phyloP scores from a whole-genome alignment of 1,284 basidiomycete species.

The Ganoderma meredithae region DNA sequence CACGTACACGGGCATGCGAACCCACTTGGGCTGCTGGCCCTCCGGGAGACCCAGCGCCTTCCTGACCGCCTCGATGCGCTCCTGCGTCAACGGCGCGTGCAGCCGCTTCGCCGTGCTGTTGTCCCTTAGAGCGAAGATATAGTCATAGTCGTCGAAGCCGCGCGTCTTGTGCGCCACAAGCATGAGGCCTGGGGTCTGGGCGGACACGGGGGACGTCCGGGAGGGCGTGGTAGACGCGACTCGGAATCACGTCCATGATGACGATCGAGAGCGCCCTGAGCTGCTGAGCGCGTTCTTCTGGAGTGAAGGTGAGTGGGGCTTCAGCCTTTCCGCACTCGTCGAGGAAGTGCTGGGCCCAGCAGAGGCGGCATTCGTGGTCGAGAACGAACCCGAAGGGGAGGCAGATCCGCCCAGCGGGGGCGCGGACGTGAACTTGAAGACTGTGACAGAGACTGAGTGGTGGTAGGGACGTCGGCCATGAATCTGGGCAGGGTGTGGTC shows the following conservation, averaged over 20 bases:
- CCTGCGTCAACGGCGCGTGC: background rate
- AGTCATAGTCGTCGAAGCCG: background rate
- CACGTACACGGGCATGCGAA: background rate
- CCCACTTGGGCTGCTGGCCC: background rate
- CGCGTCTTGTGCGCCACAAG: background rate
- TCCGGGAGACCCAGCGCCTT: background rate
- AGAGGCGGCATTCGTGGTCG: background rate
- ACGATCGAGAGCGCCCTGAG: rapidly evolving
- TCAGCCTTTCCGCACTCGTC: background rate
- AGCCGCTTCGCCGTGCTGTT: background rate
- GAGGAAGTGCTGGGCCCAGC: background rate
- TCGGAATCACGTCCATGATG: background rate
- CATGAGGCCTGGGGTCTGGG: background rate
- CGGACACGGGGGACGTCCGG: background rate
- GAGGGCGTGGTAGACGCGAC: background rate
- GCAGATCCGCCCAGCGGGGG: background rate
- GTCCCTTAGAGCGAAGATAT: background rate
- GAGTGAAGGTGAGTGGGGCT: background rate
- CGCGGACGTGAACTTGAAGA: too few species aligned
- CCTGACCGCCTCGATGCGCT: background rate
- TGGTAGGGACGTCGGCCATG: background rate
- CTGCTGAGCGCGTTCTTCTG: background rate
- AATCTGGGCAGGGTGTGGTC: background rate
- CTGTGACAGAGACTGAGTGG: too few species aligned
- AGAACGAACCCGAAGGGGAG: background rate